Conservation (phyloP, 257 asterid species). For the Linderniella brevidens region DNA sequence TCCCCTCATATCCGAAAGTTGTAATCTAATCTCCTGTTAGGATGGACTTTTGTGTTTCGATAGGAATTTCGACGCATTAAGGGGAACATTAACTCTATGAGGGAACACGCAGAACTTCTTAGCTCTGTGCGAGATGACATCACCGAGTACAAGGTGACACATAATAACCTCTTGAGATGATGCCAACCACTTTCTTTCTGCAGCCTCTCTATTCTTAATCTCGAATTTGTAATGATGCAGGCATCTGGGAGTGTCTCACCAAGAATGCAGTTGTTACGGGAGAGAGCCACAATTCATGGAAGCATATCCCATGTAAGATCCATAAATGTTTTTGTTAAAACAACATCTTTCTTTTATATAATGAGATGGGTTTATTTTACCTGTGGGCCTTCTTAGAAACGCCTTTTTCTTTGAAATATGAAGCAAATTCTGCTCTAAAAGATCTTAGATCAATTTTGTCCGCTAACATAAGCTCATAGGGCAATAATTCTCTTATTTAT, state of each 20-base stretch:
- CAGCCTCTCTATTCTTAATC: not conserved
- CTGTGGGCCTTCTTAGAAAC: too few species aligned
- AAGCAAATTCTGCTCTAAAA: too few species aligned
- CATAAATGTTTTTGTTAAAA: not conserved
- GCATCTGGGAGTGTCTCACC: constrained; percentile 92
- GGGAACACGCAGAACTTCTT: constrained; percentile 94
- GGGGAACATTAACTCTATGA: constrained; percentile 85
- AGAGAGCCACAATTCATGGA: constrained; percentile 95
- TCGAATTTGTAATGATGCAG: constrained; percentile 8
- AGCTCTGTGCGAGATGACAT: constrained; percentile 95
- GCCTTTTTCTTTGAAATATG: too few species aligned
- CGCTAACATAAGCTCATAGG: too few species aligned
- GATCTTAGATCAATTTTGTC: too few species aligned
- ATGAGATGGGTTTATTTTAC: too few species aligned
- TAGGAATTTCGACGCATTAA: constrained; percentile 92
- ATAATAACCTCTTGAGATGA: not conserved
- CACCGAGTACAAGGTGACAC: constrained; percentile 77
- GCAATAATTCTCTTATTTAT: too few species aligned
- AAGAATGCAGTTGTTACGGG: constrained; percentile 62
- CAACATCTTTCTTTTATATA: too few species aligned
- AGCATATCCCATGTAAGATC: constrained; percentile 75
- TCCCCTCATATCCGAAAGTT: not conserved
- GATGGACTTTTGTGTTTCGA: constrained; percentile 9
- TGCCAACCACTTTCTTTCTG: not conserved
- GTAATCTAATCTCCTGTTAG: constrained; percentile 8